Percentiles rank a stretch among this genome's conserved stretches.
phyloP scores from a whole-genome alignment of 2,329 filamentous ascomycete species.

The Penicillium corylophilum region DNA sequence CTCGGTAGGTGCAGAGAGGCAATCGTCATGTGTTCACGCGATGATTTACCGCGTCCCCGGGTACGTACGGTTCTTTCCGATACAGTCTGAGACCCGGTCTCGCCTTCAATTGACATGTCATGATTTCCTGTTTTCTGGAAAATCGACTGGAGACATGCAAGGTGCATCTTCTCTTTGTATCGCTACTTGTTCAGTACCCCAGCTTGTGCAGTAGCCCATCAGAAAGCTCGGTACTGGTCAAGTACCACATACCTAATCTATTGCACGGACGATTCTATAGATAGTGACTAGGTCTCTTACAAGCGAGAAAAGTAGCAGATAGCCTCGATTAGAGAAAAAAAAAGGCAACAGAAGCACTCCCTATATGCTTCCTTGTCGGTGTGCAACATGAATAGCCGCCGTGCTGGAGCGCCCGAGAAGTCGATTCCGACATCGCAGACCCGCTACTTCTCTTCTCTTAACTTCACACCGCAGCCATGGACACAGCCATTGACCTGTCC shows the following conservation, averaged over 20 bases:
- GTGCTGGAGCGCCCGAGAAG: conserved; percentile 1
- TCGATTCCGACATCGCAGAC: conserved; percentile 13
- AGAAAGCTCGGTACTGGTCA: conserved; percentile 8
- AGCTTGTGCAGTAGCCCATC: background rate
- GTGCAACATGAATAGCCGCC: background rate
- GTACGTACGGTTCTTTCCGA: conserved; percentile 27
- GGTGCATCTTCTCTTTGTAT: conserved; percentile 1
- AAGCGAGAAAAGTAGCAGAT: background rate
- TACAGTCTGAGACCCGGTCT: conserved; percentile 7
- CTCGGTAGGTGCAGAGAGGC: conserved; percentile 15
- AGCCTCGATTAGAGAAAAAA: background rate
- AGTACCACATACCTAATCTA: conserved; percentile 12
- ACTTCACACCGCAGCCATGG: conserved; percentile 59
- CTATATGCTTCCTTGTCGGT: background rate
- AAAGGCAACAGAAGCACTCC: background rate
- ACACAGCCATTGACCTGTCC: conserved; percentile 82
- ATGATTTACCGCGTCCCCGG: conserved; percentile 34
- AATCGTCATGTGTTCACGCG: conserved; percentile 29
- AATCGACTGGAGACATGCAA: conserved; percentile 9
- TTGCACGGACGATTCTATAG: background rate
- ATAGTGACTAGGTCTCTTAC: background rate
- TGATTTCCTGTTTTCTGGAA: background rate
- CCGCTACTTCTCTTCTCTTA: conserved; percentile 9
- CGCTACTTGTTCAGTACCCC: conserved; percentile 3
- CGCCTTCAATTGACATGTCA: conserved; percentile 2